These are phyloP conservation scores for Mediolabrus comicus DNA, from an alignment of 108 stramenopile species.

Conservation along the genomic window DNA sequence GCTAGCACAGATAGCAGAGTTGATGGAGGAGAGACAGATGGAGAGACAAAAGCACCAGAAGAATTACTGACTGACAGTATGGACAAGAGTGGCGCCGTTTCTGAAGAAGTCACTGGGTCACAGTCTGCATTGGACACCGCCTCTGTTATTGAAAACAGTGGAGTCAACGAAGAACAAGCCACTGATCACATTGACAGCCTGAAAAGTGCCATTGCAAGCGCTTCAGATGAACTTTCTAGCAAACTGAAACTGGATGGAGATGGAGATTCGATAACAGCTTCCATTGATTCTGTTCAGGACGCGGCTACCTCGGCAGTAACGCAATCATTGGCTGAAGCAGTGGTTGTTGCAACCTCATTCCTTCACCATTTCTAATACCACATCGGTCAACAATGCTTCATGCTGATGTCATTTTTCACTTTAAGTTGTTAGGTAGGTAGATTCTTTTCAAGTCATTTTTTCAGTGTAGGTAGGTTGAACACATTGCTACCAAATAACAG, in stretches of 20 bases:
- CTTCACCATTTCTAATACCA: background rate
- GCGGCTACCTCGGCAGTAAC: background rate
- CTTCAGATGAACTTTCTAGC: background rate
- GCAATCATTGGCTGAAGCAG: background rate
- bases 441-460: no score
- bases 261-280: background rate
- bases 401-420: no score
- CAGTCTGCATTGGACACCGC: background rate
- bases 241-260: background rate
- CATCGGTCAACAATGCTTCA: background rate
- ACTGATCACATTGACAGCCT: background rate
- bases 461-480: no score
- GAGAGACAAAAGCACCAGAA: background rate
- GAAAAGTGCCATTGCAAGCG: background rate
- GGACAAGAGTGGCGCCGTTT: background rate
- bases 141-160: background rate
- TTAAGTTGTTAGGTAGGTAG: no score
- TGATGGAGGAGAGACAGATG: no score
- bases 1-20: background rate
- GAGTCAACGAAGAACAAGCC: background rate
- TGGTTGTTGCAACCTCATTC: background rate
- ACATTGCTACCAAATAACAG: no score
- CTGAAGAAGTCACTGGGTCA: background rate
- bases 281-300: background rate
- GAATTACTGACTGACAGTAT: background rate